Evolutionary conservation across 805 yeast species (phyloP).

Genomic region (Lipomyces yamanashiensis): DNA sequence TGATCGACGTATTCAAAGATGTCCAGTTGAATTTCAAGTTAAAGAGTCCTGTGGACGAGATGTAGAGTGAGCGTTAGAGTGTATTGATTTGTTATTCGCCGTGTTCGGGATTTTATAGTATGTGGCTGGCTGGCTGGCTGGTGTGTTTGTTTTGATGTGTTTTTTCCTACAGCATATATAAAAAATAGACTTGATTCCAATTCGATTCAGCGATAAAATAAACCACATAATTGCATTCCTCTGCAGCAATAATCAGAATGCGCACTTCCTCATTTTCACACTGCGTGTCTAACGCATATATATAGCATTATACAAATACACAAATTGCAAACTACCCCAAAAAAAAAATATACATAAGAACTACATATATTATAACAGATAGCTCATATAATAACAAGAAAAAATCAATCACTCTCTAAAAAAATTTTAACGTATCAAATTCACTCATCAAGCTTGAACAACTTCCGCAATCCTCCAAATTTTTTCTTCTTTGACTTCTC

Average conservation of each 20-base stretch:
- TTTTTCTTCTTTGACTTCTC: slow-evolving; percentile 28
- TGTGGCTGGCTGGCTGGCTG: too few species aligned
- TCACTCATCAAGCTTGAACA: slow-evolving; percentile 19
- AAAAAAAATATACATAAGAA: background rate
- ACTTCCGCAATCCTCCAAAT: slow-evolving; percentile 23
- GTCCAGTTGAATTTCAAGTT: slow-evolving; percentile 13
- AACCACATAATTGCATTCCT: too few species aligned
- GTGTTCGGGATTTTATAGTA: background rate
- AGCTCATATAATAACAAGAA: background rate
- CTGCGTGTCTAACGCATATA: background rate
- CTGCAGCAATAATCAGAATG: too few species aligned
- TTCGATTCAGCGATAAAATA: too few species aligned
- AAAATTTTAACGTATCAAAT: background rate
- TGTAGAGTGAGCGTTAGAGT: background rate
- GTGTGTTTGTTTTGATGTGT: too few species aligned
- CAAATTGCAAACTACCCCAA: background rate
- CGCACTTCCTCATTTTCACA: too few species aligned
- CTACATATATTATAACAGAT: background rate
- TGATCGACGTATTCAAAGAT: slow-evolving; percentile 78
- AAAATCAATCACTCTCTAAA: background rate
- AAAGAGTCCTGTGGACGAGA: background rate
- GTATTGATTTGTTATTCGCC: background rate
- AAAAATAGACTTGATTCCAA: too few species aligned
- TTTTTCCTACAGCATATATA: too few species aligned
- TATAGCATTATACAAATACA: background rate